Conservation (phyloP, 129 eudicot species). For the Heracleum sosnowskyi region DNA sequence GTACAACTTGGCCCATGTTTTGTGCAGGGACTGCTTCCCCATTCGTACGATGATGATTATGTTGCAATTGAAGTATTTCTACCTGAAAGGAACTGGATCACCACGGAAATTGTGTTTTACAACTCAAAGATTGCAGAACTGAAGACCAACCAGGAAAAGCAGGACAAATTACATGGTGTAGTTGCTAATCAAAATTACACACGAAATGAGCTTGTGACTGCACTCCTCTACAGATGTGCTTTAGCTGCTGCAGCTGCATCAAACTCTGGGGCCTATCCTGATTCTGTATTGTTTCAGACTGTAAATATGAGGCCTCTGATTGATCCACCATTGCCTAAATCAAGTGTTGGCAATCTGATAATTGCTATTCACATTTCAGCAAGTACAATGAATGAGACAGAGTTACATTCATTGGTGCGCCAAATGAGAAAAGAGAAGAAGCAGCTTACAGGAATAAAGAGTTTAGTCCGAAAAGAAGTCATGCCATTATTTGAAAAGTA, state of each 20-base stretch:
- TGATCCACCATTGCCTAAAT: not conserved
- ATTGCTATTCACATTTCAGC: not conserved
- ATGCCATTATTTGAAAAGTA: not conserved
- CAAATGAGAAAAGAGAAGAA: not conserved
- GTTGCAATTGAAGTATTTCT: not conserved
- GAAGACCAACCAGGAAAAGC: too few species aligned
- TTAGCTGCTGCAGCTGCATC: not conserved
- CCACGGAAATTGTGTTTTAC: not conserved
- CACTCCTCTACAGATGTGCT: not conserved
- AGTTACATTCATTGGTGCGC: not conserved
- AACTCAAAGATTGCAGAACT: not conserved
- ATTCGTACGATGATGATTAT: not conserved
- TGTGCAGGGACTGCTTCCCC: not conserved
- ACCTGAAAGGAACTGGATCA: not conserved
- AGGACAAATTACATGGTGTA: too few species aligned
- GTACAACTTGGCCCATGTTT: not conserved
- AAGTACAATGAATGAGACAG: not conserved
- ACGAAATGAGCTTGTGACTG: too few species aligned
- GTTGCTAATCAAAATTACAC: too few species aligned
- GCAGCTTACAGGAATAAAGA: not conserved
- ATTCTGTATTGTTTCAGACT: not conserved
- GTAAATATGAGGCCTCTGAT: not conserved
- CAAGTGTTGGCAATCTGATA: not conserved
- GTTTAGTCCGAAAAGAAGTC: not conserved
- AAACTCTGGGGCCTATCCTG: not conserved